phyloP scores from a whole-genome alignment of 306 rosid genomes.

The Gleditsia sinensis region DNA sequence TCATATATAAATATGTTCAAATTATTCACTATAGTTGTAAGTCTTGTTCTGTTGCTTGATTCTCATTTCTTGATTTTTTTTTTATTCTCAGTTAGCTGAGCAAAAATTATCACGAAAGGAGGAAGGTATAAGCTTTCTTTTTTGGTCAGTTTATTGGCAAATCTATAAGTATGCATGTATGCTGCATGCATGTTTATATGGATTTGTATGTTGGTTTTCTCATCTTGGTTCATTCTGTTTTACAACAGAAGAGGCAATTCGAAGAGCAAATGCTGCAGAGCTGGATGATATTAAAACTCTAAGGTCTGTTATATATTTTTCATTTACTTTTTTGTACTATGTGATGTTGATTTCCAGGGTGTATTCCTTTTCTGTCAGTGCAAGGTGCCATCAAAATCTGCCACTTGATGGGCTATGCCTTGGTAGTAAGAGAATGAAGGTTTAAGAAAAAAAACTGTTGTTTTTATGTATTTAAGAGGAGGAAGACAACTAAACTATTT shows the following conservation, averaged over 20 bases:
- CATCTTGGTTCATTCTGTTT: slow-evolving; percentile 42
- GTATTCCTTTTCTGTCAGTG: slow-evolving; percentile 1
- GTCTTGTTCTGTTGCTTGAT: slow-evolving; percentile 20
- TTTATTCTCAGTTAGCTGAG: slow-evolving; percentile 69
- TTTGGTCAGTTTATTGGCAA: slow-evolving; percentile 3
- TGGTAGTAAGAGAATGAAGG: not conserved
- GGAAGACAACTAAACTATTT: not conserved
- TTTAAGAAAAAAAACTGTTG: not conserved
- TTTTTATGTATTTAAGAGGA: not conserved
- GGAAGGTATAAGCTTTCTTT: slow-evolving; percentile 61
- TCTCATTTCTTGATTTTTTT: slow-evolving; percentile 9
- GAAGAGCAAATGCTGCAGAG: slow-evolving; percentile 76
- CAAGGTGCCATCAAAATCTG: not conserved
- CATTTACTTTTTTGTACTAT: not conserved
- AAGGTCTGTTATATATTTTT: slow-evolving; percentile 56
- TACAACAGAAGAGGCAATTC: slow-evolving; percentile 76
- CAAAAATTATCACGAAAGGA: slow-evolving; percentile 67
- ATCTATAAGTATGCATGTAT: not conserved
- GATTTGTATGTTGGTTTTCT: slow-evolving; percentile 23
- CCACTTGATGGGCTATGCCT: slow-evolving; percentile 4
- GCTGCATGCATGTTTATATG: slow-evolving; percentile 15
- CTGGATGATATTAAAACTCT: slow-evolving; percentile 46
- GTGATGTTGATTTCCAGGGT: not conserved
- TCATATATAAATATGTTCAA: not conserved
- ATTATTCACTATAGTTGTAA: not conserved